Conservation (phyloP, 352 stramenopile genomes). For the Pythium scleroteichum region DNA sequence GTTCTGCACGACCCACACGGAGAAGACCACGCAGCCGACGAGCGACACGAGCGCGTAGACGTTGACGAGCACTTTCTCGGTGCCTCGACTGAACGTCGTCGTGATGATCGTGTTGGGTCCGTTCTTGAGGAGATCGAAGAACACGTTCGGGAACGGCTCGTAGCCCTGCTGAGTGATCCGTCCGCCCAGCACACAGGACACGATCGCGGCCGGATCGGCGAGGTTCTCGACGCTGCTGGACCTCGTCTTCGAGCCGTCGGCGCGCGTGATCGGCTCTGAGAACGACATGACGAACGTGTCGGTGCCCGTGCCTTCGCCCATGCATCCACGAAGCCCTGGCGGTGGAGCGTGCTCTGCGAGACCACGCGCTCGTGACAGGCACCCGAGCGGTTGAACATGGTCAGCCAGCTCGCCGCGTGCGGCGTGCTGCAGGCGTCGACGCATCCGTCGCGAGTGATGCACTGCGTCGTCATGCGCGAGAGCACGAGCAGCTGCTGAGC, state of each 20-base stretch:
- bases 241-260: slow-evolving; percentile 1
- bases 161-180: slow-evolving; percentile 13
- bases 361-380: slow-evolving; percentile 8
- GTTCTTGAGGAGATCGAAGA: slow-evolving; percentile 18
- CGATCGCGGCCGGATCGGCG: slow-evolving; percentile 7
- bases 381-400: slow-evolving; percentile 11
- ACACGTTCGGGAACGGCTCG: slow-evolving; percentile 17
- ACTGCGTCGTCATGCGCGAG: slow-evolving; percentile 10
- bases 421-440: background rate
- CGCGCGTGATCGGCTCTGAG: slow-evolving; percentile 5
- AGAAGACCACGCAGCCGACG: slow-evolving; percentile 13
- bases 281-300: slow-evolving; percentile 5
- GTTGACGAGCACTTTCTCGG: slow-evolving; percentile 23
- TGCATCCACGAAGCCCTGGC: slow-evolving; percentile 17
- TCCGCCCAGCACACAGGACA: slow-evolving; percentile 20
- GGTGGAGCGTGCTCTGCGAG: slow-evolving; percentile 9
- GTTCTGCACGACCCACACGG: slow-evolving; percentile 16
- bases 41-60: slow-evolving; percentile 18
- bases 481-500: background rate
- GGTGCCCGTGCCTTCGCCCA: slow-evolving; percentile 14
- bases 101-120: slow-evolving; percentile 24
- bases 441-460: slow-evolving; percentile 20
- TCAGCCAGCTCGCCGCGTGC: background rate
- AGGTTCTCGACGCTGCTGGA: background rate
- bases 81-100: slow-evolving; percentile 17